Evolutionary conservation across 805 yeast genomes (phyloP).

Genomic region (Candida hungchunana): DNA sequence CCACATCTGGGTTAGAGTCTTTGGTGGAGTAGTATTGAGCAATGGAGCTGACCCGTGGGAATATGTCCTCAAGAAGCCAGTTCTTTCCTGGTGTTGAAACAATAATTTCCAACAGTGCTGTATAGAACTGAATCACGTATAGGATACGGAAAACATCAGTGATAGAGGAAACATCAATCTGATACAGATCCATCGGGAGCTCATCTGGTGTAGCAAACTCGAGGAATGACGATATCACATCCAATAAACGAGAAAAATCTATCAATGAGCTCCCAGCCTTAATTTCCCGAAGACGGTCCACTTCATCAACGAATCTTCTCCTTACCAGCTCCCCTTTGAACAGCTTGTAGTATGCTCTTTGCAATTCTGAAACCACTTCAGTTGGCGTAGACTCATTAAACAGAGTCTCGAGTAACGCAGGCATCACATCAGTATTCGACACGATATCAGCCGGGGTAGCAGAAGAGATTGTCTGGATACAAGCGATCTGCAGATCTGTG

Average conservation of each 20-base stretch:
- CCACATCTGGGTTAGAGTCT: conserved; percentile 12
- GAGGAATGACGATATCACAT: conserved; percentile 12
- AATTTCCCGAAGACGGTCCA: too few species aligned
- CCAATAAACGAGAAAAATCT: conserved; percentile 17
- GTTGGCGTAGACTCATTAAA: conserved; percentile 6
- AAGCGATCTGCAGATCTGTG: conserved; percentile 18
- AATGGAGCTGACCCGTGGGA: conserved; percentile 11
- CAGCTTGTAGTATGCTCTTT: conserved; percentile 14
- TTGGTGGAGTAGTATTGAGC: conserved; percentile 13
- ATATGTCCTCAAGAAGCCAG: conserved; percentile 18
- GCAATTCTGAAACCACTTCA: conserved; percentile 19
- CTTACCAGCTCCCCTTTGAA: conserved; percentile 17
- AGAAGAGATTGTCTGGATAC: conserved; percentile 18
- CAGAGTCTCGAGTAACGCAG: conserved; percentile 15
- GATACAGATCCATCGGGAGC: conserved; percentile 12
- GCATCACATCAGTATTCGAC: conserved; percentile 22
- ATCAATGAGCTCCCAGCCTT: too few species aligned
- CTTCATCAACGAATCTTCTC: conserved; percentile 18
- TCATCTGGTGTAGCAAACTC: conserved; percentile 17
- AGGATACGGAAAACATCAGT: conserved; percentile 18
- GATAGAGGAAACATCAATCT: conserved; percentile 6
- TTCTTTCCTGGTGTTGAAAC: conserved; percentile 11
- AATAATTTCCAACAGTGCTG: conserved; percentile 14
- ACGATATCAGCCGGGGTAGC: conserved; percentile 24
- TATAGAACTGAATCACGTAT: conserved; percentile 17